Evolutionary conservation across 2,329 filamentous ascomycete species (phyloP).

Genomic region (Pseudogymnoascus sp.): DNA sequence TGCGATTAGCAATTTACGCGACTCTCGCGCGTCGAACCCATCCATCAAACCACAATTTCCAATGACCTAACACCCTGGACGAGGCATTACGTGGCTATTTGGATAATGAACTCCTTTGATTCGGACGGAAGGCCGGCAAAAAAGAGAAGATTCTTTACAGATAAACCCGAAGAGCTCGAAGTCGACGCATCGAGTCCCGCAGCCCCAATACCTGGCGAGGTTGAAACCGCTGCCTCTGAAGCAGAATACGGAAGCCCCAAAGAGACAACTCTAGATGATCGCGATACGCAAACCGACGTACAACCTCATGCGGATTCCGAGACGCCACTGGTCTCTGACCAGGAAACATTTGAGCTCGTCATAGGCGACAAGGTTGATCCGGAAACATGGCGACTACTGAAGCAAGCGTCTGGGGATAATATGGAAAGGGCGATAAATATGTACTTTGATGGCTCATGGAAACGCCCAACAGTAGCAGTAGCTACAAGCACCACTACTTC

Average conservation of each 20-base stretch:
- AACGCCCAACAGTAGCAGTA: constrained; percentile 28
- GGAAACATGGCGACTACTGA: constrained; percentile 43
- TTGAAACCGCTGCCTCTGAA: not conserved
- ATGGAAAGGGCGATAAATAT: constrained; percentile 59
- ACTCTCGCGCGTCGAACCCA: not conserved
- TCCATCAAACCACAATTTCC: not conserved
- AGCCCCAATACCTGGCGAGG: not conserved
- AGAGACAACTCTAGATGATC: not conserved
- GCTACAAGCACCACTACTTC: constrained; percentile 10
- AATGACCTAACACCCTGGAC: not conserved
- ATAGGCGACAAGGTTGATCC: constrained; percentile 48
- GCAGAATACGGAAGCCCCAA: not conserved
- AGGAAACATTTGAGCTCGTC: constrained; percentile 50
- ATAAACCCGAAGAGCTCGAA: constrained; percentile 25
- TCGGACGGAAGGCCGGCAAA: constrained; percentile 39
- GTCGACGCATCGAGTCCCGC: constrained; percentile 18
- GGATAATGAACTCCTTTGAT: constrained; percentile 32
- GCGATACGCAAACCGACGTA: constrained; percentile 5
- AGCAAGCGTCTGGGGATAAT: constrained; percentile 47
- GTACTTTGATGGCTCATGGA: constrained; percentile 64
- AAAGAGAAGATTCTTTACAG: constrained; percentile 39
- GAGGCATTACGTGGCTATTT: not conserved
- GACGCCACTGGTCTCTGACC: constrained; percentile 41
- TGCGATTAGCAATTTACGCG: constrained; percentile 8
- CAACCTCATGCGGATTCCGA: constrained; percentile 23